Evolutionary conservation across 495 filamentous ascomycete genomes (phyloP).

Genomic region (Halenospora varia): DNA sequence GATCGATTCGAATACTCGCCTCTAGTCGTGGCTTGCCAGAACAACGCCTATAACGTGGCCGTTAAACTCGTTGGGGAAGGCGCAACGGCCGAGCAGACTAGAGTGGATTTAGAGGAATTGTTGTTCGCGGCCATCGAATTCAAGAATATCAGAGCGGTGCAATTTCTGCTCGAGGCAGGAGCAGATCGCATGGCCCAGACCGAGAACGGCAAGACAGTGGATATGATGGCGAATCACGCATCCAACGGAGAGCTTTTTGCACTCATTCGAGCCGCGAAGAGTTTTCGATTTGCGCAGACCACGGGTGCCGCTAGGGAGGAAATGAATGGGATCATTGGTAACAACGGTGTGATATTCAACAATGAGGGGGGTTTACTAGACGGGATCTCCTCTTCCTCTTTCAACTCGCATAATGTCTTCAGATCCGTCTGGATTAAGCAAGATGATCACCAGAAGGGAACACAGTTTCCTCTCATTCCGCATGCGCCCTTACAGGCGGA

Average conservation of each 20-base stretch:
- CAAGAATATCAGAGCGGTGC: slow-evolving; percentile 1
- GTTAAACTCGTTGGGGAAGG: slow-evolving; percentile 8
- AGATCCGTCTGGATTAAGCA: no score
- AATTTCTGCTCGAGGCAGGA: slow-evolving; percentile 5
- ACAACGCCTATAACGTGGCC: background rate
- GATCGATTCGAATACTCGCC: slow-evolving; percentile 10
- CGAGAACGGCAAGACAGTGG: slow-evolving; percentile 9
- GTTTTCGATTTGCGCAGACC: no score
- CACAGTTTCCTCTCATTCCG: no score
- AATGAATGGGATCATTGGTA: no score
- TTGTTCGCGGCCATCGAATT: slow-evolving; percentile 9
- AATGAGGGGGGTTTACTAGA: no score
- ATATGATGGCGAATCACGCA: slow-evolving; percentile 2
- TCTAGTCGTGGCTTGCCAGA: slow-evolving; percentile 4
- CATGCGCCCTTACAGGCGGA: no score
- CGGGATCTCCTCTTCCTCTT: no score
- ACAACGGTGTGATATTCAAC: no score
- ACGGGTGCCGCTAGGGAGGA: no score
- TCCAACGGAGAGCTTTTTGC: background rate
- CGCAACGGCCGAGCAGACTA: background rate
- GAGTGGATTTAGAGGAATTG: slow-evolving; percentile 2
- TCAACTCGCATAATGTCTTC: no score
- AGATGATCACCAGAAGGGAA: no score
- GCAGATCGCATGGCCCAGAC: slow-evolving; percentile 11
- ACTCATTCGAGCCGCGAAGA: no score